A percentile compares a stretch with the other conserved stretches of the same genome.
phyloP scores from a whole-genome alignment of 768 basidiomycete species.

The Lentinus tigrinus region DNA sequence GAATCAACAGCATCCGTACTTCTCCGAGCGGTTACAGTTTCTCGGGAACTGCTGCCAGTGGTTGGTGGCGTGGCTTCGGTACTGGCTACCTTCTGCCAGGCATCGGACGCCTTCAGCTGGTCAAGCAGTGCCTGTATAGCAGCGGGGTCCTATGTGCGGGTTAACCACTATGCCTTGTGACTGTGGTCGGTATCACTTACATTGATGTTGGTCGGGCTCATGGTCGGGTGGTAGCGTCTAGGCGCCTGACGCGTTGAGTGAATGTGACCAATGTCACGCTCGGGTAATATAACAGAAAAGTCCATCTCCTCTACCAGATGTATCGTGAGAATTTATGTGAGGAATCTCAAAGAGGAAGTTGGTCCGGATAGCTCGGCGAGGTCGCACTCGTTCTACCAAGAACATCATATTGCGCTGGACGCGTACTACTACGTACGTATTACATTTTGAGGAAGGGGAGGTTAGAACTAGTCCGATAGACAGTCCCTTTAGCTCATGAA shows the following conservation, averaged over 20 bases:
- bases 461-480: neutral
- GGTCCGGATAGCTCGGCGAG: too few species aligned
- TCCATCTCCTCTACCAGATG: neutral
- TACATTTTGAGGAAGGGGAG: neutral
- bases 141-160: conserved; percentile 51
- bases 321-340: neutral
- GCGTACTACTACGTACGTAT: conserved; percentile 7
- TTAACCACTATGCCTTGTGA: neutral
- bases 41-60: neutral
- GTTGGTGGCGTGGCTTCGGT: neutral
- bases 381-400: neutral
- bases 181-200: conserved; percentile 32
- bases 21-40: neutral
- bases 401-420: neutral
- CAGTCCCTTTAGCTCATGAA: neutral
- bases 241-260: conserved; percentile 3
- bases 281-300: neutral
- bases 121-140: conserved; percentile 72
- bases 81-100: conserved; percentile 56
- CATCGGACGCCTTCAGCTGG: conserved; percentile 62
- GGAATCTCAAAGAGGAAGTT: neutral
- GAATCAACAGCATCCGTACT: neutral
- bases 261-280: conserved; percentile 4
- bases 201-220: conserved; percentile 59
- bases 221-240: conserved; percentile 18